Evolutionary conservation across 169 alveolate species (phyloP), one percentile per base, ranked within the genome.

Genomic region (Cryptosporidium felis): DNA sequence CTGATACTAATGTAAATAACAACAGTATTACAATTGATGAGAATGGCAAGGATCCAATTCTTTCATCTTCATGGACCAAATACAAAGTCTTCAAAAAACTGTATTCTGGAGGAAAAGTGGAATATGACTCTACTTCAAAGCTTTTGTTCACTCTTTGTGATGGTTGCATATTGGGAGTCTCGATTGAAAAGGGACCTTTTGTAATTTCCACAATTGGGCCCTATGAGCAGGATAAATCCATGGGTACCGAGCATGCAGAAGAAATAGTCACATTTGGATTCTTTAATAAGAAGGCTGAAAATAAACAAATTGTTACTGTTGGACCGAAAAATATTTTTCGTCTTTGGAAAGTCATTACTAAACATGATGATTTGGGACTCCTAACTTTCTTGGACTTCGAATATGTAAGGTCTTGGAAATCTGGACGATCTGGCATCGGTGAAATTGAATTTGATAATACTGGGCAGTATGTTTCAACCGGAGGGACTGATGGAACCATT

Each of bases 401-500:
- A 21, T 74, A 53, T 30, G 5, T 74, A 23, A 74, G 59, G 41
- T 74, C 85, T 38, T 74, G 85, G 85, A 74, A 56, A 53, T 74
- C 85, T 14, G 56, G 65, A n/a, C 85, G 56, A 56, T 28, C 34
- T 10, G 41, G 56, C 5, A 34, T 58, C 6, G 56, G 30, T 49
- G 67, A 74, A 51, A 49, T 74, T 23, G 65, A 56, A 36, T 74
- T 74, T 53, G 85, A 74, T 36, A 23, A 14, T 5, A 74, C 85
- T 38, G 85, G 85, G 0, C 85, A 74, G 56, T 74, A 74, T 38
- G 67, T 74, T 53, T 28, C 85, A 0, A 53, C 74, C 21, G 85
- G 85, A 9, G 67, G 85, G 18, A 74, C 74, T 3, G 85, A 74
- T 74, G 85, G 85, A 21, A 51, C 60, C 6, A 74, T 74, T 40